Evolutionary conservation across 257 asterid species (phyloP), one percentile per base, ranked within the genome.

Genomic region (Fraxinus cuspidata): DNA sequence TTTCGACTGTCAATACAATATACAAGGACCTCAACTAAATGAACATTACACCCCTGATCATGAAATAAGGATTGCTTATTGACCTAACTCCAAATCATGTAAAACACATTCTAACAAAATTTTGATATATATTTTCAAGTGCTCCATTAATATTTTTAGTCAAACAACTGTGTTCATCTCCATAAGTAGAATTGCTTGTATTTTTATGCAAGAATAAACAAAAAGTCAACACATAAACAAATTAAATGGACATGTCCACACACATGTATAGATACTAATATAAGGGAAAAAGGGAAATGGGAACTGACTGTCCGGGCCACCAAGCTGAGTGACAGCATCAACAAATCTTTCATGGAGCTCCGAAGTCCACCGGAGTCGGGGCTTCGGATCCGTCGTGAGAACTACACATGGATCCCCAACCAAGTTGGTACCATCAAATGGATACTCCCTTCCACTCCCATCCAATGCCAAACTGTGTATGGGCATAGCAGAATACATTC

Each of bases 311-410:
- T 89, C 88, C 31, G 89, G 89, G 86, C 92, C 94, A 27, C 94
- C 94, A 35, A 89, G 94, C 81, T 89, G 87, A 9, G 78, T 72
- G 31, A 89, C 87, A 0, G 90, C 94, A 2, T 89, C 90, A 11
- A 87, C 86, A 35, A 89, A 89, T 28, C 88, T 78, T 73, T 87
- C 92, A 58, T 89, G 94, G 5, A 89, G 92, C 82, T 89, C 94
- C 10, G 82, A 83, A 15, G 92, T 87, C 94, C 92, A 87, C 16
- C 90, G 87, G 82, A 89, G 94, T 10, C 94, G 90, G 11, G 92
- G 94, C 79, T 86, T 84, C 6, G 91, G 83, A 66, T 88, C 92
- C 1, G 88, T 76, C 6, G 92, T 86, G 13, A 88, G 83, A 38
- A 88, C 88, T 31, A 88, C 74, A 44, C 88, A 86, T 12, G 87